Conservation (phyloP, 2,329 filamentous ascomycete species). For the Neofusicoccum kwambonambiense region DNA sequence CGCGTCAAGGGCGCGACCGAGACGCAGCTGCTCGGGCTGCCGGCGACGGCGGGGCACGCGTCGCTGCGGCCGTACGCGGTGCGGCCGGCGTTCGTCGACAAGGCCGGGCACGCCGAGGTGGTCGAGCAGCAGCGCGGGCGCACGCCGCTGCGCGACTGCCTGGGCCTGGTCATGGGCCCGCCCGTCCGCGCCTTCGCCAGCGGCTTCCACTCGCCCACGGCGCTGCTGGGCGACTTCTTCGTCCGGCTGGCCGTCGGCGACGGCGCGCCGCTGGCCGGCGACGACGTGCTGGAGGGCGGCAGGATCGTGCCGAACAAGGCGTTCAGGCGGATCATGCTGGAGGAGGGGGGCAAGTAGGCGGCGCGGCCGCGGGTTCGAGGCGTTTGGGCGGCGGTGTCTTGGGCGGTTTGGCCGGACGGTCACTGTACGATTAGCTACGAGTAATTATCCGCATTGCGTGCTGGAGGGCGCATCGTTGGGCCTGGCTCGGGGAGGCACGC, state of each 20-base stretch:
- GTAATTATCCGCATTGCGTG: too few species aligned
- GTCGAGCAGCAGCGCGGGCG: constrained; percentile 31
- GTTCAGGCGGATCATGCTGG: constrained; percentile 35
- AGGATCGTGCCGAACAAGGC: constrained; percentile 40
- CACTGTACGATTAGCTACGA: neutral
- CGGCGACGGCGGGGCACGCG: constrained; percentile 35
- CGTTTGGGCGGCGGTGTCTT: too few species aligned
- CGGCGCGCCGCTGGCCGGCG: constrained; percentile 40
- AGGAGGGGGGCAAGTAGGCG: neutral
- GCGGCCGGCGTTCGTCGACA: constrained; percentile 62
- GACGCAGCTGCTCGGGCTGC: constrained; percentile 55
- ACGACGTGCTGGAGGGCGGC: constrained; percentile 40
- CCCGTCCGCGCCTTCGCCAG: constrained; percentile 30
- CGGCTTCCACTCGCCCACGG: constrained; percentile 45
- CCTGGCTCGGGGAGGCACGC: too few species aligned
- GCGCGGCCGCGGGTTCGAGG: too few species aligned
- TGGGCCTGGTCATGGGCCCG: constrained; percentile 15
- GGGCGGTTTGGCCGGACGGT: too few species aligned
- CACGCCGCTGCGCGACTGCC: constrained; percentile 27
- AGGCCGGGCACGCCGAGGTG: constrained; percentile 40
- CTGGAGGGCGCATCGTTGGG: too few species aligned
- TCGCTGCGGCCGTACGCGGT: constrained; percentile 56
- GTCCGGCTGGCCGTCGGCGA: constrained; percentile 51
- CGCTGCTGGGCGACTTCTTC: constrained; percentile 48
- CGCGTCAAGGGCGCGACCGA: constrained; percentile 69